Conservation (phyloP, 495 filamentous ascomycete genomes). For the Cryomyces antarcticus region DNA sequence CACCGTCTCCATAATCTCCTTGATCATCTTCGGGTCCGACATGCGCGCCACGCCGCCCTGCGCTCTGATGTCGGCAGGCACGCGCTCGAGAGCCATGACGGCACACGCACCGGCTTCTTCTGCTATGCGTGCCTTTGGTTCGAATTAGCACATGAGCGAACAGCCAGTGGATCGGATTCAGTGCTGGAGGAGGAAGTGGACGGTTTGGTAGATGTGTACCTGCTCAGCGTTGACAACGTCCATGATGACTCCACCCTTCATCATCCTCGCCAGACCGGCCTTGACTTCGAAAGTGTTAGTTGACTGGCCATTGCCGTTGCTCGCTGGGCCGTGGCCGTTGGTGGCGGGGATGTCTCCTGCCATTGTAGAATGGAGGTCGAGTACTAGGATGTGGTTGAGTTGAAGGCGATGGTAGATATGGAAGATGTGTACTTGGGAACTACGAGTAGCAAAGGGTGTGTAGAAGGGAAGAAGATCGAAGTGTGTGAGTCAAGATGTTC, state of each 20-base stretch:
- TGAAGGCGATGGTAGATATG: neutral
- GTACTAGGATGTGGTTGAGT: neutral
- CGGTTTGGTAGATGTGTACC: conserved; percentile 20
- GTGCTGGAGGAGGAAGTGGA: neutral
- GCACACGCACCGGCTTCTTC: conserved; percentile 91
- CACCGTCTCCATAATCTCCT: conserved; percentile 89
- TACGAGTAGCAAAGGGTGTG: neutral
- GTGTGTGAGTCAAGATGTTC: too few relatives aligned
- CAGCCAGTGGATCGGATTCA: neutral
- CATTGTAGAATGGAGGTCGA: conserved; percentile 4
- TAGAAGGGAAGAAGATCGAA: too few relatives aligned
- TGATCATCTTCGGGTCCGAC: conserved; percentile 90
- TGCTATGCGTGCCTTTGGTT: conserved; percentile 61
- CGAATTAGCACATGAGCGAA: neutral
- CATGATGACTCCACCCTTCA: conserved; percentile 99
- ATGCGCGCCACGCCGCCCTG: conserved; percentile 91
- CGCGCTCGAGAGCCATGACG: conserved; percentile 96
- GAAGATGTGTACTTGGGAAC: neutral
- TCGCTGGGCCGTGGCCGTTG: conserved; percentile 15
- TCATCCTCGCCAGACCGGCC: conserved; percentile 84
- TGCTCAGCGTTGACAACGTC: conserved; percentile 90
- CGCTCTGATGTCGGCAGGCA: conserved; percentile 86
- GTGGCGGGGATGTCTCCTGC: conserved; percentile 18
- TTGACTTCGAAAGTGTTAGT: conserved; percentile 40
- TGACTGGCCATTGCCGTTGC: conserved; percentile 9